These are phyloP conservation scores for Keithomyces neogunnii DNA, from an alignment of 2,329 filamentous ascomycete genomes.

Conservation along the genomic window DNA sequence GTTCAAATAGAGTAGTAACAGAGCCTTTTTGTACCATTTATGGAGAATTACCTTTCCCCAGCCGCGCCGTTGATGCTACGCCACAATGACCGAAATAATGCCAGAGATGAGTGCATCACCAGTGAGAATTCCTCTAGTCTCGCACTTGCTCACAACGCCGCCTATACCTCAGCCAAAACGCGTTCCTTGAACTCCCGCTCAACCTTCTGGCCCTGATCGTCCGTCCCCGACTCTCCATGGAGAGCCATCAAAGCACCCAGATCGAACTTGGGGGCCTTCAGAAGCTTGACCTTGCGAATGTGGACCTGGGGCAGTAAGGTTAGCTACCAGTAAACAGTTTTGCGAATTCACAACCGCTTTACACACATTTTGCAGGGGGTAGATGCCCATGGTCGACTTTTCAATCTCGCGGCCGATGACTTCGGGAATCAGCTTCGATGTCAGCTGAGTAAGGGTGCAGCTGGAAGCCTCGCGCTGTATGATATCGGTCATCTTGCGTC, in stretches of 20 bases:
- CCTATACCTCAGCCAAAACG: conserved; percentile 90
- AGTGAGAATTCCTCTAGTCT: conserved; percentile 21
- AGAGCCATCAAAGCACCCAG: conserved; percentile 91
- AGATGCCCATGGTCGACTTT: conserved; percentile 99
- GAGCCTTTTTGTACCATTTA: conserved; percentile 24
- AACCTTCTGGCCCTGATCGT: conserved; percentile 97
- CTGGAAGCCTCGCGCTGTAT: conserved; percentile 91
- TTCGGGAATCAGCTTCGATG: conserved; percentile 97
- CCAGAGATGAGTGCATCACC: conserved; percentile 26
- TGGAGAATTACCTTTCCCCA: conserved; percentile 32
- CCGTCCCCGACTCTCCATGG: conserved; percentile 92
- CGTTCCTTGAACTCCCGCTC: conserved; percentile 99
- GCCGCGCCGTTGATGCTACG: conserved; percentile 33
- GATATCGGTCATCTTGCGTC: conserved; percentile 99
- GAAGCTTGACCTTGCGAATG: conserved; percentile 99
- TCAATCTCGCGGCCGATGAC: conserved; percentile 99
- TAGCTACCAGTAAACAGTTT: neutral
- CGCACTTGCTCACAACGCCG: conserved; percentile 20
- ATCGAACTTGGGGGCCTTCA: conserved; percentile 99
- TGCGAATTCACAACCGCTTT: neutral
- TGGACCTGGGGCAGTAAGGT: conserved; percentile 61
- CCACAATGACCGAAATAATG: conserved; percentile 36
- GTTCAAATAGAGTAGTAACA: conserved; percentile 8
- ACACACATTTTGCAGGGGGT: conserved; percentile 96
- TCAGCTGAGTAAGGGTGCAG: conserved; percentile 94